Conservation (phyloP, 1,139 yeast genomes). For the Pichia sorboxylosa region DNA sequence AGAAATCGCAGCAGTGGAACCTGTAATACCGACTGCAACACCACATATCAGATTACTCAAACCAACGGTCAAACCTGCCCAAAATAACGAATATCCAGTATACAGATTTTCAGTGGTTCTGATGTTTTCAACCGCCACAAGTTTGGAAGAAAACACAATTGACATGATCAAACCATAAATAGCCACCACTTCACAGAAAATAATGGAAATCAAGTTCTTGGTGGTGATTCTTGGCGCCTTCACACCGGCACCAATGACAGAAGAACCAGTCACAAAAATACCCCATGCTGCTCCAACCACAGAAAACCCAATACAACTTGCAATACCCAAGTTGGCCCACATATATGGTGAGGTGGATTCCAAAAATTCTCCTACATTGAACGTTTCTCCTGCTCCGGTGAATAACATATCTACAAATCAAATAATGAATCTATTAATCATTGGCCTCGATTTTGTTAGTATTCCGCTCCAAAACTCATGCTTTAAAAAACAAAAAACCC, state of each 20-base stretch:
- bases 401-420: conserved; percentile 51
- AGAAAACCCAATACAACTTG: conserved; percentile 85
- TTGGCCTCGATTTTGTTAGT: no score
- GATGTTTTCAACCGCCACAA: conserved; percentile 58
- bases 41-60: conserved; percentile 91
- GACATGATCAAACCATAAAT: conserved; percentile 97
- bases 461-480: no score
- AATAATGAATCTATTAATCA: no score
- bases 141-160: conserved; percentile 87
- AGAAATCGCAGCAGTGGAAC: conserved; percentile 93
- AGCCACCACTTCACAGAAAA: conserved; percentile 98
- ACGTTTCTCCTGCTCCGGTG: conserved; percentile 84
- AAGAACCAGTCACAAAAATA: conserved; percentile 88
- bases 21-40: conserved; percentile 93
- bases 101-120: conserved; percentile 78
- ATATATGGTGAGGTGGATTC: conserved; percentile 84
- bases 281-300: conserved; percentile 99
- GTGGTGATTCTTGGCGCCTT: conserved; percentile 96
- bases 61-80: conserved; percentile 99
- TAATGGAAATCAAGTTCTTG: conserved; percentile 88
- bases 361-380: conserved; percentile 82
- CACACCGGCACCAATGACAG: conserved; percentile 96
- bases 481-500: conserved; percentile 80
- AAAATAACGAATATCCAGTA: conserved; percentile 88
- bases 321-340: conserved; percentile 94